These are phyloP conservation scores for Uronychia setigera DNA, from an alignment of 73 alveolate genomes.

Conservation along the genomic window DNA sequence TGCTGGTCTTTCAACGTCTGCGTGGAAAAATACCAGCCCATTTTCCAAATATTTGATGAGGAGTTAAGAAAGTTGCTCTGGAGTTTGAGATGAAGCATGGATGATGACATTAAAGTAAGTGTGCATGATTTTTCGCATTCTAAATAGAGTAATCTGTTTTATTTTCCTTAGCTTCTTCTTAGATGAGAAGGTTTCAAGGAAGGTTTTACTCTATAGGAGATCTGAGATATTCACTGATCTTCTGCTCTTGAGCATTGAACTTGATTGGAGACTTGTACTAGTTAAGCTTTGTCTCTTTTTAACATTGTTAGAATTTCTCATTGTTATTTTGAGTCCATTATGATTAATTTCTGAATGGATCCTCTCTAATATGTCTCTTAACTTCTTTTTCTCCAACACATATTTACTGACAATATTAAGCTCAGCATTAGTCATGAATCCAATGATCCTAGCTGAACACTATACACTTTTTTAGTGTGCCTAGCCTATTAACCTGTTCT, in stretches of 20 bases:
- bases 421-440: constrained; percentile 19
- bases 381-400: constrained; percentile 35
- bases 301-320: constrained; percentile 2
- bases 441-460: constrained; percentile 11
- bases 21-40: constrained; percentile 28
- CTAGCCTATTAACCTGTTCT: constrained; percentile 29
- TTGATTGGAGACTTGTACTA: background rate
- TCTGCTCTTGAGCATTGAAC: constrained; percentile 4
- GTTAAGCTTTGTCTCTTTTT: background rate
- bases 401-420: constrained; percentile 25
- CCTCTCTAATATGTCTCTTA: constrained; percentile 18
- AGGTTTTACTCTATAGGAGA: constrained; percentile 26
- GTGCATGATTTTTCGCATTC: constrained; percentile 32
- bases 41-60: constrained; percentile 40
- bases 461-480: constrained; percentile 22
- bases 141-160: constrained; percentile 17
- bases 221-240: constrained; percentile 37
- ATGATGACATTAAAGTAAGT: constrained; percentile 22
- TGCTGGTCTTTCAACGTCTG: constrained; percentile 51
- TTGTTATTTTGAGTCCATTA: constrained; percentile 18
- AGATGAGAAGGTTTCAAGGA: constrained; percentile 39
- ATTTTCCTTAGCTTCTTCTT: constrained; percentile 19
- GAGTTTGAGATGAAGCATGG: background rate
- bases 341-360: constrained; percentile 32
- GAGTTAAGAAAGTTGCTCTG: constrained; percentile 9